Percentiles rank a stretch among this genome's conserved stretches.
phyloP scores from a whole-genome alignment of 495 filamentous ascomycete genomes.

The Aspergillus cavernicola region DNA sequence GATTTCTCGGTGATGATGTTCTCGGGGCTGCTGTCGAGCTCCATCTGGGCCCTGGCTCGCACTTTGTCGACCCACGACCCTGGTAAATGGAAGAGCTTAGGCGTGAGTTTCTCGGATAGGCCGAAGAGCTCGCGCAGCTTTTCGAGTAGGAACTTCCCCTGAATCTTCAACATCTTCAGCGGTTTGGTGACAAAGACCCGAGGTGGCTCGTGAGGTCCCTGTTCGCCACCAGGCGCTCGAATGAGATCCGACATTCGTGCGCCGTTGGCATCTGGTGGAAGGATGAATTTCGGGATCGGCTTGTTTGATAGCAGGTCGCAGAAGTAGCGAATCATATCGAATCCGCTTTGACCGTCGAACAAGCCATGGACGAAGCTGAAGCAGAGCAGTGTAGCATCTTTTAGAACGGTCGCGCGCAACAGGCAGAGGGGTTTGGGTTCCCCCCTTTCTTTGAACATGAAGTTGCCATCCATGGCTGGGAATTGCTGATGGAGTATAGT shows the following conservation, averaged over 20 bases:
- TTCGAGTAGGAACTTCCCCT: neutral
- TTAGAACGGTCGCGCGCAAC: conserved; percentile 2
- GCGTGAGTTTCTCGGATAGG: neutral
- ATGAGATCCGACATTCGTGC: neutral
- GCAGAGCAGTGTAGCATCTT: conserved; percentile 6
- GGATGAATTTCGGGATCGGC: neutral
- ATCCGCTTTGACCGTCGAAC: neutral
- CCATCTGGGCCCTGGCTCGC: neutral
- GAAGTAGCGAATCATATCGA: neutral
- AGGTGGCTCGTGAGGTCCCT: neutral
- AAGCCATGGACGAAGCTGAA: conserved; percentile 4
- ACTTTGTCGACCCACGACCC: conserved; percentile 3
- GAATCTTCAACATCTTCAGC: neutral
- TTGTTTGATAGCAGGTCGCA: neutral
- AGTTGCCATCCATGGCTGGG: neutral
- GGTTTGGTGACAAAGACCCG: neutral
- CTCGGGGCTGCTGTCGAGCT: neutral
- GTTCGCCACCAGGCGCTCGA: neutral
- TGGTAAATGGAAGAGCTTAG: neutral
- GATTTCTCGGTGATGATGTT: too few relatives aligned
- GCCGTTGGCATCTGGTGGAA: neutral
- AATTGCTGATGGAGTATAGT: neutral
- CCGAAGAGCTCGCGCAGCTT: neutral
- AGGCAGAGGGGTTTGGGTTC: neutral
- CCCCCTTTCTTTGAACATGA: neutral